Evolutionary conservation across 176 grass and related monocot species (phyloP).

Genomic region (Oryza brachyantha): DNA sequence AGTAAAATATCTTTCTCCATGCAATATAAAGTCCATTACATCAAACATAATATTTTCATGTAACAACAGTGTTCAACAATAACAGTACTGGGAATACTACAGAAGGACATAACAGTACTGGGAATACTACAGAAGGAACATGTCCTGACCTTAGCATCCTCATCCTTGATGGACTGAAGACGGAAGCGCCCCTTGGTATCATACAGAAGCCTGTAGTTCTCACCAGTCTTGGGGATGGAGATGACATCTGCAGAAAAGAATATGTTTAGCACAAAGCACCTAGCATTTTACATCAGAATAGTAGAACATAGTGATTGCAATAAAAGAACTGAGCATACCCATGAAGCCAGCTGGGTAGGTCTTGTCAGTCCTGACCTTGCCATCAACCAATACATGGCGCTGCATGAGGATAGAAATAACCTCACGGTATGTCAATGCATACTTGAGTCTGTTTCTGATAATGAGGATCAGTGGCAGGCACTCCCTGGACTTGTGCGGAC

Average conservation of each 20-base stretch:
- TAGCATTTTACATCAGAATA: not conserved
- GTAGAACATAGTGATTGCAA: not conserved
- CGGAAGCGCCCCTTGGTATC: constrained; percentile 61
- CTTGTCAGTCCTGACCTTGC: not conserved
- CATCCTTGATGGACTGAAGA: constrained; percentile 47
- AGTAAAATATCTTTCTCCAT: not conserved
- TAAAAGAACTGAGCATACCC: constrained; percentile 10
- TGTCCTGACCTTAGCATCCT: constrained; percentile 39
- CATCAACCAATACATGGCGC: not conserved
- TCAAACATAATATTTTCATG: not conserved
- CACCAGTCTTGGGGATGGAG: constrained; percentile 52
- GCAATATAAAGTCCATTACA: not conserved
- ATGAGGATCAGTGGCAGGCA: constrained; percentile 36
- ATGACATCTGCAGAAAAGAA: constrained; percentile 40
- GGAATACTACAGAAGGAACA: not conserved
- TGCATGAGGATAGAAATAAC: not conserved
- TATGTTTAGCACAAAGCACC: not conserved
- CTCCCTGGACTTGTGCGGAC: constrained; percentile 45
- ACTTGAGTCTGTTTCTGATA: not conserved
- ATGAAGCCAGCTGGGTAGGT: not conserved
- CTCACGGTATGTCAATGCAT: not conserved
- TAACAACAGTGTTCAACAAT: not conserved
- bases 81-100: not conserved
- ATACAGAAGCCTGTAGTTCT: constrained; percentile 61
- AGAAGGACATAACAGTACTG: not conserved